phyloP scores from a whole-genome alignment of 495 filamentous ascomycete genomes.

The Xylaria acuta region DNA sequence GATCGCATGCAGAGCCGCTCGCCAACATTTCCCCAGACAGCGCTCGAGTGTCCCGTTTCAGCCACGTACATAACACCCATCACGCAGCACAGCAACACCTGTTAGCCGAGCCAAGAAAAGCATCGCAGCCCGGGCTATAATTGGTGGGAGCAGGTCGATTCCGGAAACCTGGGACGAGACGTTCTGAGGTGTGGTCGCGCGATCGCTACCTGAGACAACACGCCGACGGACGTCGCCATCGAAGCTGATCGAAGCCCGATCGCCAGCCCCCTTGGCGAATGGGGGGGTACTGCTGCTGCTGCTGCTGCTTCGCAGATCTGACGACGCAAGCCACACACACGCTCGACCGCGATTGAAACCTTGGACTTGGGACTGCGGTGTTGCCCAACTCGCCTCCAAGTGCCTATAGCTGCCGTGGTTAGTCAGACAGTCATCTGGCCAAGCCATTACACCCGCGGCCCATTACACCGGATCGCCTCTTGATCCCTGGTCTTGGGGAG shows the following conservation, averaged over 20 bases:
- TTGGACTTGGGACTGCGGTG: neutral
- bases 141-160: neutral
- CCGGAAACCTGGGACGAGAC: conserved; percentile 24
- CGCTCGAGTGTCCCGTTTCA: conserved; percentile 7
- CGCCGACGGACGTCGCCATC: conserved; percentile 14
- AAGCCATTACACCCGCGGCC: neutral
- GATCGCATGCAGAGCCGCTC: conserved; percentile 11
- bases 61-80: neutral
- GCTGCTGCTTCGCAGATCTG: conserved; percentile 12
- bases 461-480: neutral
- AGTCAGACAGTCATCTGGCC: conserved; percentile 5
- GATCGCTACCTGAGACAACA: conserved; percentile 22
- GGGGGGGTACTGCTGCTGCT: neutral
- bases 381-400: conserved; percentile 10
- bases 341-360: conserved; percentile 6
- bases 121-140: neutral
- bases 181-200: conserved; percentile 19
- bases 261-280: conserved; percentile 4
- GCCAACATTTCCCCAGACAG: neutral
- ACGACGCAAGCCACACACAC: conserved; percentile 9
- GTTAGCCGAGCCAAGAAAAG: conserved; percentile 16
- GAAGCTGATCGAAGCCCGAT: conserved; percentile 11
- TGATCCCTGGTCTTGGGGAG: neutral
- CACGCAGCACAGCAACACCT: neutral
- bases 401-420: neutral